Conservation (phyloP, 768 basidiomycete species). For the Boletus insuetus region DNA sequence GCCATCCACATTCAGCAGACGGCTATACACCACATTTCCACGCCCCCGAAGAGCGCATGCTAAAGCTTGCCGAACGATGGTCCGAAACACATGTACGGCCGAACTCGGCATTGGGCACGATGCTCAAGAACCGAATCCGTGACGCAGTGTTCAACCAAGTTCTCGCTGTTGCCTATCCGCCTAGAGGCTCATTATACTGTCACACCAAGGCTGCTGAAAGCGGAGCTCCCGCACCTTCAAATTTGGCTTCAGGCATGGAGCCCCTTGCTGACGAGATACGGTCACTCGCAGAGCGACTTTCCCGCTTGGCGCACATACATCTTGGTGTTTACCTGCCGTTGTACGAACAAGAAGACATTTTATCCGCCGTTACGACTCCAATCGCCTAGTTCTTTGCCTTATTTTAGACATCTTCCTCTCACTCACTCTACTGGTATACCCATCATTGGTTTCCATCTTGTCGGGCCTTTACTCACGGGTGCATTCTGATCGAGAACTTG, state of each 20-base stretch:
- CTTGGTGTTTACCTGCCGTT: conserved; percentile 72
- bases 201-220: conserved; percentile 29
- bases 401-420: conserved; percentile 23
- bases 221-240: conserved; percentile 7
- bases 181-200: conserved; percentile 36
- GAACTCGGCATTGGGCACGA: conserved; percentile 53
- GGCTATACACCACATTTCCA: conserved; percentile 23
- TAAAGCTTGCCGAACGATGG: conserved; percentile 70
- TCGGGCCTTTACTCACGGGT: conserved; percentile 19
- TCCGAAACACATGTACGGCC: conserved; percentile 62
- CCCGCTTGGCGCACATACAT: conserved; percentile 71
- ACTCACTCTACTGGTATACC: conserved; percentile 26
- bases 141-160: conserved; percentile 63
- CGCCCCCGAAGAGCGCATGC: conserved; percentile 48
- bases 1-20: conserved; percentile 24
- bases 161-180: conserved; percentile 50
- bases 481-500: conserved; percentile 27
- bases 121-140: conserved; percentile 63
- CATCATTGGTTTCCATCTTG: conserved; percentile 28
- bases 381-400: conserved; percentile 16
- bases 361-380: conserved; percentile 21
- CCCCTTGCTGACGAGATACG: conserved; percentile 64
- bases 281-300: conserved; percentile 65
- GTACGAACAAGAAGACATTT: conserved; percentile 61
- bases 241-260: conserved; percentile 60